These are phyloP conservation scores for Sugiyamaella marilandica DNA, from an alignment of 805 yeast species.

Conservation along the genomic window DNA sequence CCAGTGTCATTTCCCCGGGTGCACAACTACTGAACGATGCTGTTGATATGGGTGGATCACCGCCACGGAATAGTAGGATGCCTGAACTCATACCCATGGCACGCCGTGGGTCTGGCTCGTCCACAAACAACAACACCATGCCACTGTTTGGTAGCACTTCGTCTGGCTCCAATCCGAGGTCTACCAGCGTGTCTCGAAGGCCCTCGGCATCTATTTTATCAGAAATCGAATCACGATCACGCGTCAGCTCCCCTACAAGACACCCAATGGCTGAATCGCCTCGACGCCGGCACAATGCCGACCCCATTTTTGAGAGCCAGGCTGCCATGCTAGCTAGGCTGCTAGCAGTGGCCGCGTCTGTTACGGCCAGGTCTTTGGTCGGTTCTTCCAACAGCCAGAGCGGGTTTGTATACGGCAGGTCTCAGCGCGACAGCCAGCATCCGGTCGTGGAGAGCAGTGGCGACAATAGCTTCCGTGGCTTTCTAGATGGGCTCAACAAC, in stretches of 20 bases:
- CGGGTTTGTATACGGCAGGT: constrained; percentile 17
- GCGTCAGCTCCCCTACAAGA: neutral
- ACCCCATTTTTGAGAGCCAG: constrained; percentile 31
- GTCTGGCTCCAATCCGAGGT: neutral
- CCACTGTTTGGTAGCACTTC: neutral
- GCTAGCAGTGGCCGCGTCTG: constrained; percentile 42
- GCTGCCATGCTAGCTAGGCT: constrained; percentile 41
- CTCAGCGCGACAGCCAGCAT: neutral
- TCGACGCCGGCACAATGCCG: neutral
- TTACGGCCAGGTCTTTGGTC: constrained; percentile 40
- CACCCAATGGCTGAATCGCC: neutral
- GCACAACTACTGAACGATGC: neutral
- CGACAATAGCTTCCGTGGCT: constrained; percentile 40
- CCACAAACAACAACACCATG: neutral
- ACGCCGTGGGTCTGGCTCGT: neutral
- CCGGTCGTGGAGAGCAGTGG: constrained; percentile 11
- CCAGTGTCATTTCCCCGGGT: neutral
- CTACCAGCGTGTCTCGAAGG: neutral
- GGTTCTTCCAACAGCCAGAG: constrained; percentile 23
- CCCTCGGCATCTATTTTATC: neutral
- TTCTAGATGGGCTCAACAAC: constrained; percentile 38
- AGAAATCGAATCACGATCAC: neutral
- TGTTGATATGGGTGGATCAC: neutral
- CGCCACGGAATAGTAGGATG: neutral
- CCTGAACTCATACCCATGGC: neutral